These are phyloP conservation scores for Diaporthe sp. DNA, from an alignment of 2,329 filamentous ascomycete species.

Conservation along the genomic window DNA sequence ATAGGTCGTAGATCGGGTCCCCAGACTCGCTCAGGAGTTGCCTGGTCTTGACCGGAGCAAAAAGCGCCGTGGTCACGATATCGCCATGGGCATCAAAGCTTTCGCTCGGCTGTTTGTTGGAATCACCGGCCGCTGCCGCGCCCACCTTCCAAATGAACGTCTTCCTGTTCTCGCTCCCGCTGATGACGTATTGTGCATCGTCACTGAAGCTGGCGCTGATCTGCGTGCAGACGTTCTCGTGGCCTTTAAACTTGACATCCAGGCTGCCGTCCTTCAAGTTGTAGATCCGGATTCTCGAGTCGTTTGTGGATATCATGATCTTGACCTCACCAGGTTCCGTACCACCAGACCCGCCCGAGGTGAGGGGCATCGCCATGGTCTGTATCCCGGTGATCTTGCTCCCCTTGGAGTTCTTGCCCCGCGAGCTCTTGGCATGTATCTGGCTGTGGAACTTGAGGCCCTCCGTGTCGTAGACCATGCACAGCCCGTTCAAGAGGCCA, in stretches of 20 bases:
- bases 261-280: slow-evolving; percentile 87
- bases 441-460: slow-evolving; percentile 87
- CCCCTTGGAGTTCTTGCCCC: slow-evolving; percentile 94
- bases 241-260: slow-evolving; percentile 91
- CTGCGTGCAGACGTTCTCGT: slow-evolving; percentile 91
- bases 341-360: slow-evolving; percentile 39
- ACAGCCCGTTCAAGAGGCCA: slow-evolving; percentile 86
- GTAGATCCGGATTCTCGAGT: slow-evolving; percentile 92
- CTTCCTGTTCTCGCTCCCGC: slow-evolving; percentile 91
- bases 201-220: slow-evolving; percentile 92
- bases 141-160: slow-evolving; percentile 90
- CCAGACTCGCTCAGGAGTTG: slow-evolving; percentile 84
- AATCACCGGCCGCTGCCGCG: slow-evolving; percentile 20
- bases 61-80: slow-evolving; percentile 89
- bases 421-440: slow-evolving; percentile 91
- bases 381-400: slow-evolving; percentile 98
- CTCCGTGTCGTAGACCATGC: slow-evolving; percentile 93
- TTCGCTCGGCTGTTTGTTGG: slow-evolving; percentile 87
- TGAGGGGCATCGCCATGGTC: slow-evolving; percentile 73
- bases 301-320: slow-evolving; percentile 92
- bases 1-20: slow-evolving; percentile 95
- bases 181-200: slow-evolving; percentile 87
- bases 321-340: slow-evolving; percentile 77
- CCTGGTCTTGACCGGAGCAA: slow-evolving; percentile 85
- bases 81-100: slow-evolving; percentile 91